Evolutionary conservation across 331 rosid genomes (phyloP).

Genomic region (Malus hybrid): DNA sequence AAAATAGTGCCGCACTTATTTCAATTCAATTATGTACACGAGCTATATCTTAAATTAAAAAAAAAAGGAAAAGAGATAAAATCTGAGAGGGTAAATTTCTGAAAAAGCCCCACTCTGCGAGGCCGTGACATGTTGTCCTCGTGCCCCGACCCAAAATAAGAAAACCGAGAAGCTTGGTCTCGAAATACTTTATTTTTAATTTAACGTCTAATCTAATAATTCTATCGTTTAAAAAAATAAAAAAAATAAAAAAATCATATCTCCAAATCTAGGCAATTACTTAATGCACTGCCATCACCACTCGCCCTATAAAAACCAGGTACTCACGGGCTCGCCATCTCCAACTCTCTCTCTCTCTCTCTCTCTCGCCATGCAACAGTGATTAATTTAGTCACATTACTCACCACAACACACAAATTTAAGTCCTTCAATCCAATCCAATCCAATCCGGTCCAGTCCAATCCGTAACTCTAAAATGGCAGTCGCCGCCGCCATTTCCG

Average conservation of each 20-base stretch:
- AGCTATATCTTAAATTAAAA: not conserved
- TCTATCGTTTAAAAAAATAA: too few species aligned
- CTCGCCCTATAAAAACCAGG: not conserved
- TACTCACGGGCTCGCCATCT: not conserved
- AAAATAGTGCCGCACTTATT: too few species aligned
- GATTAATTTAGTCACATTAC: not conserved
- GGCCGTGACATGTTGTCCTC: not conserved
- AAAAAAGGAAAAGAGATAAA: not conserved
- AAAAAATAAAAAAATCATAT: too few species aligned
- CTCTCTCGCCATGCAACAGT: not conserved
- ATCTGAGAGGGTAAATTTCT: not conserved
- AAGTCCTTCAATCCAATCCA: not conserved
- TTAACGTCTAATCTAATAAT: not conserved
- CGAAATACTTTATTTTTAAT: not conserved
- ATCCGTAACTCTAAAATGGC: not conserved
- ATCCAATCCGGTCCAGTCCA: not conserved
- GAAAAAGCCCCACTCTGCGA: not conserved
- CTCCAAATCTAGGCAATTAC: not conserved
- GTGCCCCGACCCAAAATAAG: not conserved
- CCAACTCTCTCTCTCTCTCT: not conserved
- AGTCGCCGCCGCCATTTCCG: not conserved
- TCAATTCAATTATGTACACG: too few species aligned
- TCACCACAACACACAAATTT: not conserved
- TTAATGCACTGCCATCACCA: not conserved
- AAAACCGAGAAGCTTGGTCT: not conserved